A percentile compares a stretch with the other conserved stretches of the same genome.
These are phyloP conservation scores for Torulaspora indica DNA, from an alignment of 805 yeast genomes.

Conservation along the genomic window DNA sequence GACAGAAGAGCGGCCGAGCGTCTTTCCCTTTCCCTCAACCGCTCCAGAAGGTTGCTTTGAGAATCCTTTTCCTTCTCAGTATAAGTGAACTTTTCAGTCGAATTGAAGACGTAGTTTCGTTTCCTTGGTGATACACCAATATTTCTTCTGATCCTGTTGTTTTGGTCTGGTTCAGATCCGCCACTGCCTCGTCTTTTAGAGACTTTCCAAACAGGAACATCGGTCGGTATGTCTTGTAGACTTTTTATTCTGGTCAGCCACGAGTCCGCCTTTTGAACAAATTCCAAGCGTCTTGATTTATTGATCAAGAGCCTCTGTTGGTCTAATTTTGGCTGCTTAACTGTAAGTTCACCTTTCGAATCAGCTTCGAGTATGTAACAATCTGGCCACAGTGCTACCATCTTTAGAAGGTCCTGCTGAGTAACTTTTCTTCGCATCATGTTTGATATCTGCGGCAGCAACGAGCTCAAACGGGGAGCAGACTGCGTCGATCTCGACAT, in stretches of 20 bases:
- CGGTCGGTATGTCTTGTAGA: constrained; percentile 13
- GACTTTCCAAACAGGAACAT: constrained; percentile 24
- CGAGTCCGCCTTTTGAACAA: constrained; percentile 22
- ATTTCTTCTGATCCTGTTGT: background rate
- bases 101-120: constrained; percentile 19
- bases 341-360: constrained; percentile 23
- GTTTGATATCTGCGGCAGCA: constrained; percentile 32
- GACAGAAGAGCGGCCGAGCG: constrained; percentile 26
- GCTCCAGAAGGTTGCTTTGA: constrained; percentile 26
- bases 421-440: constrained; percentile 29
- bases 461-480: constrained; percentile 19
- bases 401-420: constrained; percentile 23
- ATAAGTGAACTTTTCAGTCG: constrained; percentile 18
- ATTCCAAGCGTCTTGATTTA: constrained; percentile 30
- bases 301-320: constrained; percentile 19
- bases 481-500: constrained; percentile 20
- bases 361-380: constrained; percentile 26
- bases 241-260: constrained; percentile 17
- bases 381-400: constrained; percentile 32
- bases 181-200: constrained; percentile 26
- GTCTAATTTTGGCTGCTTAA: constrained; percentile 21
- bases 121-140: background rate
- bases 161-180: constrained; percentile 5
- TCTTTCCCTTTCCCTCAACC: constrained; percentile 30
- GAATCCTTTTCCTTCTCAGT: constrained; percentile 20